Evolutionary conservation across 192 early-diverging fungal genomes (phyloP).

Genomic region (Backusella sp.): DNA sequence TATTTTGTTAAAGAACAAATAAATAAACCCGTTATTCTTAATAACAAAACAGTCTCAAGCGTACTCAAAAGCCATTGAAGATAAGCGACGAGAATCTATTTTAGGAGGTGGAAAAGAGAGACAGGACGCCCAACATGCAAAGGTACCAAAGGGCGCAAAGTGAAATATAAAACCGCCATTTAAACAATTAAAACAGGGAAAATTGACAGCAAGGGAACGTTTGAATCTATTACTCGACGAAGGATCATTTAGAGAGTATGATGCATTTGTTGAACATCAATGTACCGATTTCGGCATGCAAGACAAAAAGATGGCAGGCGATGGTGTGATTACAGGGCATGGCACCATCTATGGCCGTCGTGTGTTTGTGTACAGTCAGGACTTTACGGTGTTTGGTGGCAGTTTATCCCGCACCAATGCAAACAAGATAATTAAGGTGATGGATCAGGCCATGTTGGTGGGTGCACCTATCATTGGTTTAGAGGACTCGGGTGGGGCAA

Average conservation of each 20-base stretch:
- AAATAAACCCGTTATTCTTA: not conserved
- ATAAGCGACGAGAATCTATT: slow-evolving; percentile 69
- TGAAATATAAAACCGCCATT: not conserved
- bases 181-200: slow-evolving; percentile 57
- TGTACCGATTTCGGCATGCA: slow-evolving; percentile 92
- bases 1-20: not conserved
- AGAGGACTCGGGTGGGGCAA: slow-evolving; percentile 96
- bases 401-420: slow-evolving; percentile 87
- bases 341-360: slow-evolving; percentile 91
- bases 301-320: slow-evolving; percentile 76
- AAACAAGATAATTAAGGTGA: slow-evolving; percentile 89
- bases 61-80: slow-evolving; percentile 40
- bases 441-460: slow-evolving; percentile 90
- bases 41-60: slow-evolving; percentile 4
- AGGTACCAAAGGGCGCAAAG: slow-evolving; percentile 41
- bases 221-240: slow-evolving; percentile 81
- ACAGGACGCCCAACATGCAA: slow-evolving; percentile 82
- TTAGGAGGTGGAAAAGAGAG: slow-evolving; percentile 80
- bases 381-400: slow-evolving; percentile 93
- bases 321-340: slow-evolving; percentile 95
- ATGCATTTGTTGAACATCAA: slow-evolving; percentile 92
- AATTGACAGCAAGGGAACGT: slow-evolving; percentile 92
- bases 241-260: slow-evolving; percentile 87
- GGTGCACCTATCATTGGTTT: slow-evolving; percentile 95
- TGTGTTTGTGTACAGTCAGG: slow-evolving; percentile 90